A percentile compares a stretch with the other conserved stretches of the same genome.
Evolutionary conservation across 192 early-diverging fungal genomes (phyloP).

Genomic region (Lobosporangium transversale): DNA sequence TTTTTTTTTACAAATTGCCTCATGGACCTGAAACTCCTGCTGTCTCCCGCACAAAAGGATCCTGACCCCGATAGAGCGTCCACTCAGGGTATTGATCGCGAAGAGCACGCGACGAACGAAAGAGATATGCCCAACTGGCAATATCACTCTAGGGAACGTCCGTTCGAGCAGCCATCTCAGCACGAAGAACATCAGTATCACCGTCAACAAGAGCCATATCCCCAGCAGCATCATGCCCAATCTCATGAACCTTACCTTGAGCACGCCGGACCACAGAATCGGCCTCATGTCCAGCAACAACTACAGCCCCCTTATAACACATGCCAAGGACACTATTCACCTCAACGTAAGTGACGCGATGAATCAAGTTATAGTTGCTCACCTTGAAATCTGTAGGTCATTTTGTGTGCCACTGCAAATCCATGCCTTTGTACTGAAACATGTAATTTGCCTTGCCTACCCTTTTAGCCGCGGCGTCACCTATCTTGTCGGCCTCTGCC

Average conservation of each 20-base stretch:
- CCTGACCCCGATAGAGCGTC: constrained; percentile 18
- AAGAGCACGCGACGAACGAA: constrained; percentile 25
- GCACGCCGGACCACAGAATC: constrained; percentile 4
- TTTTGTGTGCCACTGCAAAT: background rate
- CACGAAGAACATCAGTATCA: background rate
- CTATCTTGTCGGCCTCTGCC: constrained; percentile 34
- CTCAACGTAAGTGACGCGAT: constrained; percentile 21
- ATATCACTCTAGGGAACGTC: constrained; percentile 10
- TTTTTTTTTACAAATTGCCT: no score
- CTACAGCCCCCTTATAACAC: constrained; percentile 7
- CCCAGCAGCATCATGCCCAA: background rate
- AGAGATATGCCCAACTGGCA: constrained; percentile 17
- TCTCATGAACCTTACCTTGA: background rate
- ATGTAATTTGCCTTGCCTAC: background rate
- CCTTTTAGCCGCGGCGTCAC: constrained; percentile 15
- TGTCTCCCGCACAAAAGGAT: constrained; percentile 48
- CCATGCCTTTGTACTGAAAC: background rate
- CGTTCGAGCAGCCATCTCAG: constrained; percentile 11
- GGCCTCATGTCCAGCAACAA: constrained; percentile 2
- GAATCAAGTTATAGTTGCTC: background rate
- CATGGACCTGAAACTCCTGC: constrained; percentile 50
- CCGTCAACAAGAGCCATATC: background rate
- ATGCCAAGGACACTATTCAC: constrained; percentile 5
- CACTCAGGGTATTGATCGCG: constrained; percentile 8
- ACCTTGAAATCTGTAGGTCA: background rate